Percentiles rank a stretch among this genome's conserved stretches.
Evolutionary conservation across 148 eudicot species (phyloP).

Genomic region (Rhododendron mucronatum): DNA sequence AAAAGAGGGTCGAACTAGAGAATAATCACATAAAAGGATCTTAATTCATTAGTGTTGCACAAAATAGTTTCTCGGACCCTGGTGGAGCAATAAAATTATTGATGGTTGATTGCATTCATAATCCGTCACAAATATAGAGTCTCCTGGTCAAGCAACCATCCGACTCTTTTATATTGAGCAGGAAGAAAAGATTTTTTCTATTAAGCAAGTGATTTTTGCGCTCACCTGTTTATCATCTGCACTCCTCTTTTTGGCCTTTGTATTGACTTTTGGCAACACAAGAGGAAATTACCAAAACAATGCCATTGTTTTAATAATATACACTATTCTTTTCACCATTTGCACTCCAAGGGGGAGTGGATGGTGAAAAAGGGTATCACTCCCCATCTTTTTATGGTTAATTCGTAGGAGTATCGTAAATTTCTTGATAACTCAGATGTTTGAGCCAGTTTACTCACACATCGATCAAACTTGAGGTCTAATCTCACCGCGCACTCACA

Average conservation of each 20-base stretch:
- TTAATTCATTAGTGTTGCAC: neutral
- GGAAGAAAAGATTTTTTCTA: too few relatives aligned
- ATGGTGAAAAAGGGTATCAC: neutral
- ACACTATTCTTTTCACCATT: neutral
- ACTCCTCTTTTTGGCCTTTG: neutral
- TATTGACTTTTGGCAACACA: neutral
- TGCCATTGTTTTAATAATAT: neutral
- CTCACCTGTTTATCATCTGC: too few relatives aligned
- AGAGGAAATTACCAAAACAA: neutral
- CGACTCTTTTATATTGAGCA: too few relatives aligned
- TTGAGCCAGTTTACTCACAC: too few relatives aligned
- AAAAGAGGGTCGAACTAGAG: neutral
- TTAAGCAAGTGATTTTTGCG: too few relatives aligned
- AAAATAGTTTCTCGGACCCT: neutral
- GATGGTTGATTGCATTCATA: neutral
- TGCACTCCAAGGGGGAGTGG: neutral
- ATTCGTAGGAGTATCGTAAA: too few relatives aligned
- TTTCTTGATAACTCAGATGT: too few relatives aligned
- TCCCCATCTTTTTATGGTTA: too few relatives aligned
- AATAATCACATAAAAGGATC: too few relatives aligned
- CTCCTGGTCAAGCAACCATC: neutral
- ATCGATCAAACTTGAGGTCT: too few relatives aligned
- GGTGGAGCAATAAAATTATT: neutral
- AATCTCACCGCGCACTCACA: too few relatives aligned
- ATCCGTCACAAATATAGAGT: neutral